Percentiles rank a stretch among this genome's conserved stretches.
Evolutionary conservation across 306 rosid genomes (phyloP).

Genomic region (Dryas drummondii): DNA sequence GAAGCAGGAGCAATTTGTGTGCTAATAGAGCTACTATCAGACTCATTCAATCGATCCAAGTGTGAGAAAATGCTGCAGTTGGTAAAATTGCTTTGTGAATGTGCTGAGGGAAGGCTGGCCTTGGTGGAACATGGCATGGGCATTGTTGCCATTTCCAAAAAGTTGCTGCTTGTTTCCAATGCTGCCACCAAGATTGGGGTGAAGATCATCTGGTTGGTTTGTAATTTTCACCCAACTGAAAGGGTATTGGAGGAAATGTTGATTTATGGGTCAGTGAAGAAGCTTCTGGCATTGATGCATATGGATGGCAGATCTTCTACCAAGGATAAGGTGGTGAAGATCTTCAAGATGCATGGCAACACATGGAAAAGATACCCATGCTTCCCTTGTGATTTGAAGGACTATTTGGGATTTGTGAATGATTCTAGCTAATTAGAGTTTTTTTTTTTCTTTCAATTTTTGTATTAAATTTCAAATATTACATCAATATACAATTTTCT

Average conservation of each 20-base stretch:
- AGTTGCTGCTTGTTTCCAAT: conserved; percentile 37
- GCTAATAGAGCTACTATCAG: conserved; percentile 48
- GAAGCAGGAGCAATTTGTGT: conserved; percentile 55
- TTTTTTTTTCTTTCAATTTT: background rate
- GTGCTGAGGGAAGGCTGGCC: conserved; percentile 54
- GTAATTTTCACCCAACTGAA: conserved; percentile 38
- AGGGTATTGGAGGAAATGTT: conserved; percentile 53
- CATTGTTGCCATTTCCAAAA: conserved; percentile 37
- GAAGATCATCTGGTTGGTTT: conserved; percentile 40
- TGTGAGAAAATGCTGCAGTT: conserved; percentile 41
- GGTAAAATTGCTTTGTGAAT: conserved; percentile 39
- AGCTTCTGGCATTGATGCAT: conserved; percentile 43
- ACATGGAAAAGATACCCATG: conserved; percentile 51
- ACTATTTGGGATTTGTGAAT: conserved; percentile 28
- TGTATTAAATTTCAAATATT: background rate
- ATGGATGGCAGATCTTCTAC: conserved; percentile 41
- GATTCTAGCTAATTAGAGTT: conserved; percentile 5
- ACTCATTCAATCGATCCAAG: conserved; percentile 31
- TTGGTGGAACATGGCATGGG: conserved; percentile 56
- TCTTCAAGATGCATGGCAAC: conserved; percentile 48
- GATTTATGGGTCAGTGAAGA: conserved; percentile 52
- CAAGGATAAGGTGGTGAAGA: conserved; percentile 39
- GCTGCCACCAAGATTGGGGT: conserved; percentile 43
- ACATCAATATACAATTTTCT: conserved; percentile 1
- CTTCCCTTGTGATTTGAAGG: conserved; percentile 40